These are phyloP conservation scores for Mycogone perniciosa DNA, from an alignment of 2,329 filamentous ascomycete species.

Conservation along the genomic window DNA sequence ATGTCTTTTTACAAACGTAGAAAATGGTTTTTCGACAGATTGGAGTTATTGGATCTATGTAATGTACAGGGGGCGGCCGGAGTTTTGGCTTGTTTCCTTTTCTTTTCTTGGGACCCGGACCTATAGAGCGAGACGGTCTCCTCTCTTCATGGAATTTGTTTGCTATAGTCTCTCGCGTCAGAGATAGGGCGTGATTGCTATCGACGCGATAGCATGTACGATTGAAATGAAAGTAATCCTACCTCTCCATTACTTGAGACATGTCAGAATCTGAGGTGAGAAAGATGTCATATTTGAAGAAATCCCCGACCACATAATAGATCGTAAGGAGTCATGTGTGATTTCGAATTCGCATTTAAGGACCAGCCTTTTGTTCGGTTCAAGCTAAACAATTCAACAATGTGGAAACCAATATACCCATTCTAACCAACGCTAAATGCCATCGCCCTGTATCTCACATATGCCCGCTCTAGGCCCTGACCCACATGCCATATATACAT, in stretches of 20 bases:
- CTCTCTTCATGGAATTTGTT: constrained; percentile 3
- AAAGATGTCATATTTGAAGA: too few species aligned
- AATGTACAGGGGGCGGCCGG: not conserved
- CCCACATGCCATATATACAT: too few species aligned
- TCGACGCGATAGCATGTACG: constrained; percentile 3
- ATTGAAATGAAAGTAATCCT: constrained; percentile 9
- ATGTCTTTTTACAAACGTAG: not conserved
- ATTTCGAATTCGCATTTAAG: too few species aligned
- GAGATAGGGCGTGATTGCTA: not conserved
- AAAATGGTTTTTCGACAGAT: not conserved
- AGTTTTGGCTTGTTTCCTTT: not conserved
- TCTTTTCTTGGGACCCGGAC: not conserved
- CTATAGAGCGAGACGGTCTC: constrained; percentile 8
- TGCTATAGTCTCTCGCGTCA: not conserved
- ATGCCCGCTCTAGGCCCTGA: too few species aligned
- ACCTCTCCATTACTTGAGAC: not conserved
- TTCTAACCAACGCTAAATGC: too few species aligned
- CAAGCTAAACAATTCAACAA: too few species aligned
- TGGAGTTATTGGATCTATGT: not conserved
- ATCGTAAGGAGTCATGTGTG: too few species aligned
- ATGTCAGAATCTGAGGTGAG: too few species aligned
- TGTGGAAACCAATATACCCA: too few species aligned
- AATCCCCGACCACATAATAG: too few species aligned
- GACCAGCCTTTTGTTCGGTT: too few species aligned
- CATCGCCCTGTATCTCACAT: too few species aligned